Evolutionary conservation across 139 green algal genomes (phyloP).

Genomic region (Volvox reticuliferus): DNA sequence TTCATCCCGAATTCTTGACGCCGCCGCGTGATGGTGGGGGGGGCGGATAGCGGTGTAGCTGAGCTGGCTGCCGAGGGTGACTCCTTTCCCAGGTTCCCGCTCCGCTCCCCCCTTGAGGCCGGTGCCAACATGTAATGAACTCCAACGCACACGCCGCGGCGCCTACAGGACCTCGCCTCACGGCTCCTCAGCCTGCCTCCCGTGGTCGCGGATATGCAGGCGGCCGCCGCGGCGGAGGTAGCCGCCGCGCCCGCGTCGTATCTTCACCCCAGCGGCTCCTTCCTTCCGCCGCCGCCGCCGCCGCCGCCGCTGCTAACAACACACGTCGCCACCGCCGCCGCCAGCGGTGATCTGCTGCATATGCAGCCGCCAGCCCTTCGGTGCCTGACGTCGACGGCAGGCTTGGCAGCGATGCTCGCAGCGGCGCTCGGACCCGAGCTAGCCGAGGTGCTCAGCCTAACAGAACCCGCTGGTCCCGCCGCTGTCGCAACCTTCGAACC

Average conservation of each 20-base stretch:
- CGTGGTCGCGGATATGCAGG: not conserved
- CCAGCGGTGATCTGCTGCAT: not conserved
- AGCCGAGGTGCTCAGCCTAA: slow-evolving; percentile 12
- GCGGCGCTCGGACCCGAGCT: slow-evolving; percentile 21
- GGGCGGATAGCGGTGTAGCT: too few species aligned
- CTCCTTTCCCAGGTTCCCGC: too few species aligned
- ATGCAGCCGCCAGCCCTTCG: not conserved
- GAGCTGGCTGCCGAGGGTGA: too few species aligned
- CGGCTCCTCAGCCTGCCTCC: not conserved
- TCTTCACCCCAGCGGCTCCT: slow-evolving; percentile 6
- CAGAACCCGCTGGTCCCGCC: not conserved
- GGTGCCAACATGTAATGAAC: too few species aligned
- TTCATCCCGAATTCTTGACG: too few species aligned
- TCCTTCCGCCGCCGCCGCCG: not conserved
- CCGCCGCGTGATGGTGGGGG: too few species aligned
- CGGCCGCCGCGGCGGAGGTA: not conserved
- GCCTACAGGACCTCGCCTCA: slow-evolving; percentile 21
- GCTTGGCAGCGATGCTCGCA: not conserved
- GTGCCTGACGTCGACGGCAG: not conserved
- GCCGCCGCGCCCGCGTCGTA: slow-evolving; percentile 6
- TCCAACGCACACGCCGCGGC: too few species aligned
- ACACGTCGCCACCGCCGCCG: not conserved
- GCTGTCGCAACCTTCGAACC: not conserved
- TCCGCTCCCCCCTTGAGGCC: too few species aligned
- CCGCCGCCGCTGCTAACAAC: not conserved